Evolutionary conservation across 176 grass and related monocot genomes (phyloP).

Genomic region (Raddia guianensis): DNA sequence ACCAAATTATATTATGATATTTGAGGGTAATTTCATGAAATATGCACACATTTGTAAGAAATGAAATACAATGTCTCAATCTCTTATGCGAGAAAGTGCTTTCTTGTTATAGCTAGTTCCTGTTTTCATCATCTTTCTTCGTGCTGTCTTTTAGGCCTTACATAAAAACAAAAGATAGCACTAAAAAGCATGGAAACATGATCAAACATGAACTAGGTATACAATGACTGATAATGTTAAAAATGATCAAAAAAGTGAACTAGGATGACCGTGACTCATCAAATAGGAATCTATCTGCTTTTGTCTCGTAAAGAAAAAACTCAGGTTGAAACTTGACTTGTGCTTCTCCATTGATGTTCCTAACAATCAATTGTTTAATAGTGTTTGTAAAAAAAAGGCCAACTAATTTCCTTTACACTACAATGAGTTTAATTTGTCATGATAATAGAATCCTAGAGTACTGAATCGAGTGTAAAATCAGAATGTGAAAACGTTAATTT

Average conservation of each 20-base stretch:
- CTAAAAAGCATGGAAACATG: too few species aligned
- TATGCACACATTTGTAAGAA: background rate
- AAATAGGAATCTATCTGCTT: background rate
- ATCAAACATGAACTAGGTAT: too few species aligned
- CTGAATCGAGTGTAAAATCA: background rate
- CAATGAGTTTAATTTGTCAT: conserved; percentile 3
- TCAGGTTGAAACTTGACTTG: conserved; percentile 17
- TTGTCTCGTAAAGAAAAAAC: background rate
- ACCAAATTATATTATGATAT: conserved; percentile 4
- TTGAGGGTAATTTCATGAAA: conserved; percentile 11
- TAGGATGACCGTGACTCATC: background rate
- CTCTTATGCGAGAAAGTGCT: background rate
- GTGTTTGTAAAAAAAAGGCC: conserved; percentile 1
- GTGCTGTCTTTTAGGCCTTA: conserved; percentile 1
- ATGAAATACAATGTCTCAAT: background rate
- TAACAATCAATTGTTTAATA: background rate
- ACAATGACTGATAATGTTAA: too few species aligned
- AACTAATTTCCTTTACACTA: background rate
- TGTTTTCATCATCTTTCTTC: conserved; percentile 6
- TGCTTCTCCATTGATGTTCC: background rate
- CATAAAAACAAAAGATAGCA: too few species aligned
- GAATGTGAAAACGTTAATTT: background rate
- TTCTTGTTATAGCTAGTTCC: conserved; percentile 11
- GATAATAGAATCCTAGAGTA: background rate
- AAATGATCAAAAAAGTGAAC: background rate